These are phyloP conservation scores for Maudiozyma humilis DNA, from an alignment of 1,139 yeast species.

Conservation along the genomic window DNA sequence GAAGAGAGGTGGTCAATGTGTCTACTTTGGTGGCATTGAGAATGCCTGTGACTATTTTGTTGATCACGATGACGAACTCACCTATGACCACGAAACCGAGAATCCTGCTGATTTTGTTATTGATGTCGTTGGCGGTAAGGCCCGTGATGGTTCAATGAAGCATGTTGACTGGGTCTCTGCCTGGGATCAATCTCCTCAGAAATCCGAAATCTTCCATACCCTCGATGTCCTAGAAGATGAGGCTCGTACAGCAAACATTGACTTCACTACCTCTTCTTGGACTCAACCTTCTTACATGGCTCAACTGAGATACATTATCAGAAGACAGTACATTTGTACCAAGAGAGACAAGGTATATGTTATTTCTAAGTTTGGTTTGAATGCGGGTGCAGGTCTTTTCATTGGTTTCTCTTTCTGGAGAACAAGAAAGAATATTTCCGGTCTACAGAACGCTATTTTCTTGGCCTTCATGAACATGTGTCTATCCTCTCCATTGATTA, in stretches of 20 bases:
- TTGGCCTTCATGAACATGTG: slow-evolving; percentile 44
- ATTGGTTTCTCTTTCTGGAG: slow-evolving; percentile 53
- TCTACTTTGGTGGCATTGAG: slow-evolving; percentile 36
- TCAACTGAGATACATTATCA: slow-evolving; percentile 30
- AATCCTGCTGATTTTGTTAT: slow-evolving; percentile 57
- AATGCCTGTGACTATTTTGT: slow-evolving; percentile 38
- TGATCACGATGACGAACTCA: slow-evolving; percentile 13
- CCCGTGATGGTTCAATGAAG: slow-evolving; percentile 26
- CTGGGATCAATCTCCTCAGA: slow-evolving; percentile 38
- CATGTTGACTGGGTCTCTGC: slow-evolving; percentile 37
- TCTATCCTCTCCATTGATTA: slow-evolving; percentile 45
- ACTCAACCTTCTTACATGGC: slow-evolving; percentile 28
- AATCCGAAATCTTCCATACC: slow-evolving; percentile 18
- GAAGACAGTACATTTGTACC: slow-evolving; percentile 32
- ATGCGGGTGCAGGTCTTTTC: slow-evolving; percentile 41
- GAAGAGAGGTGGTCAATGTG: slow-evolving; percentile 39
- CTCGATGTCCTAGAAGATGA: slow-evolving; percentile 22
- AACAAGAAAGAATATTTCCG: slow-evolving; percentile 41
- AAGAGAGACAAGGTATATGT: slow-evolving; percentile 41
- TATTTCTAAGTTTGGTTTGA: slow-evolving; percentile 35
- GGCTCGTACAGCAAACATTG: slow-evolving; percentile 15
- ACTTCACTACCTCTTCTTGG: slow-evolving; percentile 30
- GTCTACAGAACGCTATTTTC: slow-evolving; percentile 46
- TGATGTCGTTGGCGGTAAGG: slow-evolving; percentile 41
- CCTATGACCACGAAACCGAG: slow-evolving; percentile 28